Conservation (phyloP, 2,329 filamentous ascomycete genomes). For the Aspergillus flavus region DNA sequence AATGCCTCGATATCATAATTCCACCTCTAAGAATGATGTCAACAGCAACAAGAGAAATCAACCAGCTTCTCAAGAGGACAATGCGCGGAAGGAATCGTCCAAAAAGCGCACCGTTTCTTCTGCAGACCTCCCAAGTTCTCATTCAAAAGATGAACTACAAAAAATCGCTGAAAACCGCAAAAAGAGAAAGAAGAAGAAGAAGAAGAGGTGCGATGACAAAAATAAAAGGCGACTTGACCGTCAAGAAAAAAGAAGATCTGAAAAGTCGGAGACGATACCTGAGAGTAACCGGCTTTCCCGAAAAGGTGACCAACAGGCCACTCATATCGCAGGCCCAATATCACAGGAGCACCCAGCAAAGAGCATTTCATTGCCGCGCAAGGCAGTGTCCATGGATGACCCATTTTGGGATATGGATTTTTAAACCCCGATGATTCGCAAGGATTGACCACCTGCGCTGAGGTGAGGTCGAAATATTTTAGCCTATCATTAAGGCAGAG, state of each 20-base stretch:
- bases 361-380: background rate
- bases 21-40: background rate
- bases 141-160: background rate
- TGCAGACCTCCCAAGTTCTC: background rate
- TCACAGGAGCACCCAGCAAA: background rate
- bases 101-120: background rate
- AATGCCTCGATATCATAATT: background rate
- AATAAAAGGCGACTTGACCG: background rate
- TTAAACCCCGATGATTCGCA: slow-evolving; percentile 43
- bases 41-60: background rate
- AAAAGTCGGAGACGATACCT: background rate
- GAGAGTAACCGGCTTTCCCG: background rate
- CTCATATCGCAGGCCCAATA: background rate
- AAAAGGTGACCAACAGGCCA: background rate
- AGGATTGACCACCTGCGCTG: slow-evolving; percentile 40
- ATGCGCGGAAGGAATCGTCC: background rate
- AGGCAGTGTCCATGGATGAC: slow-evolving; percentile 2
- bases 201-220: background rate
- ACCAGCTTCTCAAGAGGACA: background rate
- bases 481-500: background rate
- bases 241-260: background rate
- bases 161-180: background rate
- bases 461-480: slow-evolving; percentile 43
- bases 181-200: too few species aligned
- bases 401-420: slow-evolving; percentile 35